These are phyloP conservation scores for Zhuliangozyma blackwelliae DNA, from an alignment of 1,139 yeast genomes.

Conservation along the genomic window DNA sequence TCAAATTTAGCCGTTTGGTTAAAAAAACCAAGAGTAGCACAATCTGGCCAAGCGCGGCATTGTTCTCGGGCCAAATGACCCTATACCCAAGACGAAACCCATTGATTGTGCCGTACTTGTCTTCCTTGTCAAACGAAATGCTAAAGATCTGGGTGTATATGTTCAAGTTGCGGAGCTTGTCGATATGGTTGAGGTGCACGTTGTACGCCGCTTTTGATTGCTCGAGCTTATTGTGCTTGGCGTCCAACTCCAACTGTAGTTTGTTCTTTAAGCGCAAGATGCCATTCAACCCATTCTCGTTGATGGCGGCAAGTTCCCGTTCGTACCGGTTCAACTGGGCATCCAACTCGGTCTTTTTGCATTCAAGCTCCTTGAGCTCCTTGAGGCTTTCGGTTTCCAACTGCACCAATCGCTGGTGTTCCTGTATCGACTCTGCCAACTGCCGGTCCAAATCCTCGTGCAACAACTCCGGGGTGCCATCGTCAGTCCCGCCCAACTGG, in stretches of 20 bases:
- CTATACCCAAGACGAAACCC: conserved; percentile 72
- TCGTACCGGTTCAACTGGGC: conserved; percentile 34
- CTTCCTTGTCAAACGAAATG: conserved; percentile 64
- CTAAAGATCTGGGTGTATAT: conserved; percentile 79
- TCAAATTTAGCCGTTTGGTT: conserved; percentile 51
- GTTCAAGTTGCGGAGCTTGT: conserved; percentile 66
- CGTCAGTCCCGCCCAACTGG: conserved; percentile 6
- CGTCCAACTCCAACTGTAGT: conserved; percentile 45
- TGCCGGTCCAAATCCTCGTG: conserved; percentile 28
- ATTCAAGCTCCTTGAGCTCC: conserved; percentile 45
- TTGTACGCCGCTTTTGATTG: conserved; percentile 62
- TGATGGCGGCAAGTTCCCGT: conserved; percentile 35
- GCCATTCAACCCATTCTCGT: conserved; percentile 38
- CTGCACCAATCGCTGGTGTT: conserved; percentile 30
- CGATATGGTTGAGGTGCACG: conserved; percentile 58
- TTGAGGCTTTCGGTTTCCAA: conserved; percentile 33
- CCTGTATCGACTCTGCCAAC: conserved; percentile 36
- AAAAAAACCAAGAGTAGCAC: conserved; percentile 67
- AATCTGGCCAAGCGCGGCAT: conserved; percentile 89
- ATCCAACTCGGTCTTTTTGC: conserved; percentile 35
- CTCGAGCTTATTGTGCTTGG: conserved; percentile 50
- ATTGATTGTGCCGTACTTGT: conserved; percentile 83
- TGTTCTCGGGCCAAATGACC: conserved; percentile 87
- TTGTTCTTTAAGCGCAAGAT: conserved; percentile 47
- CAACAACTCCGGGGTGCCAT: conserved; percentile 8